Evolutionary conservation across 2,329 filamentous ascomycete genomes (phyloP), one percentile per base, ranked within the genome.

Genomic region (Colletotrichum orbiculare): DNA sequence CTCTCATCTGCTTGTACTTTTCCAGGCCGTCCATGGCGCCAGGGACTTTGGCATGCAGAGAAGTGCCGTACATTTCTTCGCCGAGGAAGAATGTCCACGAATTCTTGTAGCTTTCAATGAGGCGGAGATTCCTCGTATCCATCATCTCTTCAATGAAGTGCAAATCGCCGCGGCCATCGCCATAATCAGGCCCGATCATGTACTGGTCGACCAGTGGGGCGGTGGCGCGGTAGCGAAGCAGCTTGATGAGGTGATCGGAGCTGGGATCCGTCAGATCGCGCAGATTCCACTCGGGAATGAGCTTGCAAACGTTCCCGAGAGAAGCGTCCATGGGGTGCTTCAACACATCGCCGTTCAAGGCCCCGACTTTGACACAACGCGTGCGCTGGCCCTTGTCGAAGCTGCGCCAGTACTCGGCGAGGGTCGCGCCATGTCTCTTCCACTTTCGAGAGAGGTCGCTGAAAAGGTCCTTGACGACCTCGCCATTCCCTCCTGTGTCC

Each of bases 261-360:
- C 69, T 71, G 0, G 76, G 71, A 1, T 72, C 68, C 4, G 77
- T 68, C 2, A 83, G 70, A 33, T 84, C 79, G 8, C 69, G 73
- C 1, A 84, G 59, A 60, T 84, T 83, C 74, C 75, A 78, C 52
- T 84, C 83, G 0, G 81, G 79, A 0, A 78, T 68, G 2, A 82
- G 48, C n/a, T 77, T 79, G 68, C 67, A 77, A 13, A 78, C 70
- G n/a, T 73, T 72, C 1, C 78, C 79, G 33, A 81, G 12, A 0
- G 76, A 74, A 2, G 35, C 34, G 55, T 83, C 80, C 3, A 25
- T 34, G 2, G 75, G 60, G 48, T 79, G 70, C 58, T 75, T 74
- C 15, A 82, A 70, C 3, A 82, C 74, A 9, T 53, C 58, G 7
- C 76, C 75, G 0, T 78, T 74, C 0, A 55, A 65, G 1, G 74